phyloP scores from a whole-genome alignment of 768 basidiomycete genomes.

The Suillus americanus region DNA sequence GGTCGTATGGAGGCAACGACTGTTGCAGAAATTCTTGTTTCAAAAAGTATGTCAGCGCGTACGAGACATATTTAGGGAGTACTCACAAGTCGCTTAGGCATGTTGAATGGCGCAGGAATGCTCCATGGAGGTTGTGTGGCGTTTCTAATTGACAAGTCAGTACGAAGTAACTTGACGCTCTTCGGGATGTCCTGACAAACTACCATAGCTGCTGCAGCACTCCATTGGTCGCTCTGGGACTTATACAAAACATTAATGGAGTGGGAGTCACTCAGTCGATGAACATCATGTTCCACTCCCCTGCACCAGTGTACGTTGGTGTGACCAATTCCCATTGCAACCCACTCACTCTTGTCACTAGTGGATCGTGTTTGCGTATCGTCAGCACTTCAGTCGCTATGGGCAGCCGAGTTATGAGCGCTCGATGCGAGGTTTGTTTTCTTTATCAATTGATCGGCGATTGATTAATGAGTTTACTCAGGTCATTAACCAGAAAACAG shows the following conservation, averaged over 20 bases:
- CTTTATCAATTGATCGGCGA: constrained; percentile 1
- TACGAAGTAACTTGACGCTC: constrained; percentile 2
- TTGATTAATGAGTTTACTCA: constrained; percentile 23
- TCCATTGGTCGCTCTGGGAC: constrained; percentile 65
- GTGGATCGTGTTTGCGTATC: constrained; percentile 60
- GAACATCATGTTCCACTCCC: constrained; percentile 69
- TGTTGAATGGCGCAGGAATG: constrained; percentile 77
- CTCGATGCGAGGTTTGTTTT: constrained; percentile 62
- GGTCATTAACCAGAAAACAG: constrained; percentile 60
- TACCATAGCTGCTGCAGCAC: constrained; percentile 58
- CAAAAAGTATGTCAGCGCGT: constrained; percentile 47
- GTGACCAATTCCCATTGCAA: constrained; percentile 4
- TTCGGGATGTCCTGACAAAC: neutral
- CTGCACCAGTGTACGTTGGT: constrained; percentile 55
- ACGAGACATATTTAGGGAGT: neutral
- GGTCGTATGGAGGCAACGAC: constrained; percentile 61
- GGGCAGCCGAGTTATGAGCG: constrained; percentile 69
- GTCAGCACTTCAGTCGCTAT: constrained; percentile 64
- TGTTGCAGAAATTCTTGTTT: constrained; percentile 60
- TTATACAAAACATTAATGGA: constrained; percentile 60
- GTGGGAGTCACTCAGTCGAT: constrained; percentile 75
- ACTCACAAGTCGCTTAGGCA: constrained; percentile 39
- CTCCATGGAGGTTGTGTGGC: constrained; percentile 75
- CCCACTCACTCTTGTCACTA: constrained; percentile 24
- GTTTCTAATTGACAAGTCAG: constrained; percentile 72